A percentile compares a stretch with the other conserved stretches of the same genome.
Evolutionary conservation across 75 land plant species (phyloP).

Genomic region (Picea glauca): DNA sequence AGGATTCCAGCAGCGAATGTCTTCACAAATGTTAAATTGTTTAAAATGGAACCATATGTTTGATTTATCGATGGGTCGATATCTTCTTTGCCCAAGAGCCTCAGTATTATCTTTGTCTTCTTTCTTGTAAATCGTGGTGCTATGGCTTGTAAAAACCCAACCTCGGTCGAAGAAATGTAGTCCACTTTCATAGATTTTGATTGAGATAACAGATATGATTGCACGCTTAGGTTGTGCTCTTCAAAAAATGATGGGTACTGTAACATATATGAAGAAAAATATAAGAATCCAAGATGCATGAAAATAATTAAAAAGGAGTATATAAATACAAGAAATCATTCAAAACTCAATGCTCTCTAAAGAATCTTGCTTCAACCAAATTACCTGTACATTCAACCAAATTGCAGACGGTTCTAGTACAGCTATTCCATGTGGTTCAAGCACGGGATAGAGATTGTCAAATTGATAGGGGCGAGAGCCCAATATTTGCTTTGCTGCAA

Average conservation of each 20-base stretch:
- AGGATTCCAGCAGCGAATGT: constrained; percentile 71
- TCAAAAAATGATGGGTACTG: constrained; percentile 74
- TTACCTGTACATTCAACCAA: constrained; percentile 56
- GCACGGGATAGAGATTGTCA: constrained; percentile 17
- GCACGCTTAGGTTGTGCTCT: constrained; percentile 35
- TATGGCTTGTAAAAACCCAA: constrained; percentile 61
- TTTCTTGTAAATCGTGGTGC: constrained; percentile 17
- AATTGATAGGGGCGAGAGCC: constrained; percentile 27
- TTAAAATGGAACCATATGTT: constrained; percentile 43
- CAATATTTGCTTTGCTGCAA: constrained; percentile 38
- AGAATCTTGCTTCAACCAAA: neutral
- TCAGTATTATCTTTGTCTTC: constrained; percentile 58
- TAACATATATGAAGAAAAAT: neutral
- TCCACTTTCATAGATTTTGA: constrained; percentile 3
- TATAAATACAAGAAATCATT: neutral
- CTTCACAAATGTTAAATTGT: constrained; percentile 44
- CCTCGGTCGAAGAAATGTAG: constrained; percentile 79
- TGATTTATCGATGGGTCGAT: constrained; percentile 67
- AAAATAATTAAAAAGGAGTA: neutral
- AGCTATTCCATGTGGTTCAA: constrained; percentile 19
- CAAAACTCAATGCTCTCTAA: neutral
- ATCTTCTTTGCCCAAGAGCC: constrained; percentile 19
- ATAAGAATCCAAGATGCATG: neutral
- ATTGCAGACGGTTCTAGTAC: constrained; percentile 7
- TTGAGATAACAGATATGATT: constrained; percentile 9